Conservation (phyloP, 441 rosid genomes). For the Pelargonium myrrhifolium region DNA sequence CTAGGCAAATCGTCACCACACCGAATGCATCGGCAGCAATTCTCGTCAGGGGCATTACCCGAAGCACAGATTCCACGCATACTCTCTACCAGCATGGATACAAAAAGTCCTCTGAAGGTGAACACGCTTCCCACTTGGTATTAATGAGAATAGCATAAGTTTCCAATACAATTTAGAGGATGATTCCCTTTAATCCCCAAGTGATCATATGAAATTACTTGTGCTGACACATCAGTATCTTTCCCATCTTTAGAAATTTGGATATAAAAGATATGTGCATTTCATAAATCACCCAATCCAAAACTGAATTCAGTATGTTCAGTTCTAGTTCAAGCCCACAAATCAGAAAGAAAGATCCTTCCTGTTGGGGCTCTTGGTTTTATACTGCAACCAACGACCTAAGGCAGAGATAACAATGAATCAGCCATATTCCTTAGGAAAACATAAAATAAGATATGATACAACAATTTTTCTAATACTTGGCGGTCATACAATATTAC, state of each 20-base stretch:
- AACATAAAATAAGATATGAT: not conserved
- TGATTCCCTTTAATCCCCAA: not conserved
- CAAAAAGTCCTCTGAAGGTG: slow-evolving; percentile 33
- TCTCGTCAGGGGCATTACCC: slow-evolving; percentile 99
- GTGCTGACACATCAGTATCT: slow-evolving; percentile 3
- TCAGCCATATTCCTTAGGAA: not conserved
- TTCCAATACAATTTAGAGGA: slow-evolving; percentile 8
- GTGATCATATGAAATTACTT: slow-evolving; percentile 15
- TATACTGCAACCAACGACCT: not conserved
- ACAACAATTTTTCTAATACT: no score
- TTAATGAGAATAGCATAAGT: slow-evolving; percentile 16
- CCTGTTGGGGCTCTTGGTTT: not conserved
- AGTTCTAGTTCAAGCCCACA: slow-evolving; percentile 1
- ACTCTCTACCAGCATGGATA: slow-evolving; percentile 99
- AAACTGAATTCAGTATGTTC: not conserved
- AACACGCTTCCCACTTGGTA: slow-evolving; percentile 12
- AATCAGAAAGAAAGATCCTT: not conserved
- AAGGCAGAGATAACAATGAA: not conserved
- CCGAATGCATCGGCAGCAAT: slow-evolving; percentile 93
- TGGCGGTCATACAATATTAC: not conserved
- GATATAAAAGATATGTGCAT: no score
- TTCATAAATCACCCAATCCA: no score
- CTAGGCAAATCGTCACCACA: slow-evolving; percentile 87
- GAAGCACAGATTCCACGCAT: slow-evolving; percentile 91
- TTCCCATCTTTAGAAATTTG: no score